Conservation (phyloP, 805 yeast species). For the Torulaspora franciscae region DNA sequence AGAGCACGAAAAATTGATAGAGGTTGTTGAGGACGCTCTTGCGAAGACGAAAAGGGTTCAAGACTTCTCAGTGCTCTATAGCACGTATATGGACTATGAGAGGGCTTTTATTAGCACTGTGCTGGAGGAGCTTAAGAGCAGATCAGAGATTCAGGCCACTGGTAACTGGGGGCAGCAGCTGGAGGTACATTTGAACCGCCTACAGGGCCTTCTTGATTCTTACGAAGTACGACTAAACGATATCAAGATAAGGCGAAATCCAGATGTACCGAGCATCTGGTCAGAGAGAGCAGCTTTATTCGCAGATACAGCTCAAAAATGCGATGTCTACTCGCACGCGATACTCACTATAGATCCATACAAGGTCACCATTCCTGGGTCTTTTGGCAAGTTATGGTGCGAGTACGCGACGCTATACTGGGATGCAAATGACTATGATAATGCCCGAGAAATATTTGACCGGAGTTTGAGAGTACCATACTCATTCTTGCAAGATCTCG, state of each 20-base stretch:
- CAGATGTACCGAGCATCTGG: slow-evolving; percentile 66
- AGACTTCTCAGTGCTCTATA: slow-evolving; percentile 63
- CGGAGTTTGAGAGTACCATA: slow-evolving; percentile 70
- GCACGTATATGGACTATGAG: slow-evolving; percentile 55
- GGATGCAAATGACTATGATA: slow-evolving; percentile 45
- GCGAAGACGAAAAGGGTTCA: slow-evolving; percentile 44
- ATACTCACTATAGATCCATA: slow-evolving; percentile 60
- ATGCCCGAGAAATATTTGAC: slow-evolving; percentile 58
- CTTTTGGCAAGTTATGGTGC: slow-evolving; percentile 62
- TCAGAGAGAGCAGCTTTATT: slow-evolving; percentile 50
- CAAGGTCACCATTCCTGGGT: slow-evolving; percentile 37
- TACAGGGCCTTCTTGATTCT: slow-evolving; percentile 52
- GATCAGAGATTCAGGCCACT: slow-evolving; percentile 13
- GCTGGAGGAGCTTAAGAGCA: slow-evolving; percentile 14
- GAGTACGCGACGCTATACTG: slow-evolving; percentile 64
- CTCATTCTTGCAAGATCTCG: slow-evolving; percentile 56
- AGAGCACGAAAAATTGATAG: slow-evolving; percentile 38
- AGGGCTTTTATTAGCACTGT: slow-evolving; percentile 9
- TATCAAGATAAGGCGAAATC: slow-evolving; percentile 56
- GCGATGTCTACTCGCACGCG: slow-evolving; percentile 58
- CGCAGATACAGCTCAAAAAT: slow-evolving; percentile 36
- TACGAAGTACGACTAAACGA: slow-evolving; percentile 62
- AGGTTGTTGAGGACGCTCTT: slow-evolving; percentile 47
- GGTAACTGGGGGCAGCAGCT: slow-evolving; percentile 39
- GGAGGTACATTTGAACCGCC: slow-evolving; percentile 38